Evolutionary conservation across 2,329 filamentous ascomycete genomes (phyloP).

Genomic region (Scedosporium minutisporum): DNA sequence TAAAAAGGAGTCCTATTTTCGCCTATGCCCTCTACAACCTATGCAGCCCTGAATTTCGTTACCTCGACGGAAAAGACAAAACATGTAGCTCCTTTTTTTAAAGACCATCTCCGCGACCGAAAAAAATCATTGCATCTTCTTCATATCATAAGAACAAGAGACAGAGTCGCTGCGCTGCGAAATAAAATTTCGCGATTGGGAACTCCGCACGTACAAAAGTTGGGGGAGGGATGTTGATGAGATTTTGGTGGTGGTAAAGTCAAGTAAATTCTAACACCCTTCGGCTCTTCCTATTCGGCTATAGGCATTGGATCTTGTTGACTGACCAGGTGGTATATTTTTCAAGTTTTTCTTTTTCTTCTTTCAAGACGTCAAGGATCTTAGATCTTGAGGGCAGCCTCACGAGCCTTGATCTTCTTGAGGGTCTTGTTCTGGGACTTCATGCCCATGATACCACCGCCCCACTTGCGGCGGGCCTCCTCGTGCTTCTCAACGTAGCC

Average conservation of each 20-base stretch:
- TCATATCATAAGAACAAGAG: neutral
- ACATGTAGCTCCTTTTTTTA: neutral
- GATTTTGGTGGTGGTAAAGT: neutral
- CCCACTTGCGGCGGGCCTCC: conserved; percentile 86
- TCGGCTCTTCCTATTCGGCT: conserved; percentile 1
- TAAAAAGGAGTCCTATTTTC: conserved; percentile 5
- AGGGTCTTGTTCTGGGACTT: conserved; percentile 72
- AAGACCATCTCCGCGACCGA: neutral
- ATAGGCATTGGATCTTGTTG: neutral
- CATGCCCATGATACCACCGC: conserved; percentile 97
- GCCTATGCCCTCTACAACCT: conserved; percentile 6
- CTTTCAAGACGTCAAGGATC: conserved; percentile 5
- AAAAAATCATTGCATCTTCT: neutral
- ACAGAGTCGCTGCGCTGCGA: neutral
- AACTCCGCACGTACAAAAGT: neutral
- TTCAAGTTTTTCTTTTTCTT: conserved; percentile 9
- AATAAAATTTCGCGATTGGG: neutral
- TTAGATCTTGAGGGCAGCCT: conserved; percentile 97
- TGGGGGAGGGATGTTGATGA: neutral
- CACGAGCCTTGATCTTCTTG: conserved; percentile 92
- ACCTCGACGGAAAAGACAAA: neutral
- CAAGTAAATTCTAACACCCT: neutral
- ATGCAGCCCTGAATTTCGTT: conserved; percentile 1
- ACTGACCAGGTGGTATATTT: neutral
- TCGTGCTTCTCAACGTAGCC: conserved; percentile 96